Base-by-base conservation (phyloP, 2,329 filamentous ascomycete species). In the Ceratocystiopsis minuta region DNA sequence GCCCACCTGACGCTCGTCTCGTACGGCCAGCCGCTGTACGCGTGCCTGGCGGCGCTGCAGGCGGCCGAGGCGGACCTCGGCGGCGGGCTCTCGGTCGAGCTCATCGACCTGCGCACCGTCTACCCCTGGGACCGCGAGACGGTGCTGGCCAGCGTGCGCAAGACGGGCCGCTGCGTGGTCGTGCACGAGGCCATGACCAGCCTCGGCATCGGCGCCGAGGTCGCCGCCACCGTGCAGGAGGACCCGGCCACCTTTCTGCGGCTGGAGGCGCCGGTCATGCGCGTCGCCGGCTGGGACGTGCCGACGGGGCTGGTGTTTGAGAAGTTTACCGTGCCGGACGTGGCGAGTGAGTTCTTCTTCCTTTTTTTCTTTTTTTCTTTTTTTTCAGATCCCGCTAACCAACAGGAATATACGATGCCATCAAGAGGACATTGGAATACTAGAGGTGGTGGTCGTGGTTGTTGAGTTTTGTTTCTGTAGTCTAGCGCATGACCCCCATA, bases 171-270 rank as follows among this genome's bases (percentile, higher is more conserved):
- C 45, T 85, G 81, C 34, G 71, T 95, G 42, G 79, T 95, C 2
- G 87, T 95, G 7, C 87, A 95, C 55, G 87, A 95, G 61, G 78
- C 84, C 44, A 92, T 90, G 80, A 70, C 87, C 48, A 94, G 93
- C 52, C 81, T 81, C 7, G 87, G 87, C 14, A 73, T 94, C 15
- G 87, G 87, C 2, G 86, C 87, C 6, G 86, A 94, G 55, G 78
- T 95, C 1, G 84, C 87, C 1, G 84, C 86, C 0, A 81, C 81
- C 2, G 82, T 95, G 40, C 86, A 94, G 57, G 84, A 90, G 50
- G 76, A 80, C 43, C 56, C 62, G 0, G 65, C 70, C 24, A 88
- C 85, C 0, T 95, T 95, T 55, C 57, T 90, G 48, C 69, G 78
- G 4, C 62, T 95, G 24, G 86, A 94, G 54, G 86, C 87, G 6